Conservation (phyloP, 164 flowering plant species). For the Amborella trichopoda region DNA sequence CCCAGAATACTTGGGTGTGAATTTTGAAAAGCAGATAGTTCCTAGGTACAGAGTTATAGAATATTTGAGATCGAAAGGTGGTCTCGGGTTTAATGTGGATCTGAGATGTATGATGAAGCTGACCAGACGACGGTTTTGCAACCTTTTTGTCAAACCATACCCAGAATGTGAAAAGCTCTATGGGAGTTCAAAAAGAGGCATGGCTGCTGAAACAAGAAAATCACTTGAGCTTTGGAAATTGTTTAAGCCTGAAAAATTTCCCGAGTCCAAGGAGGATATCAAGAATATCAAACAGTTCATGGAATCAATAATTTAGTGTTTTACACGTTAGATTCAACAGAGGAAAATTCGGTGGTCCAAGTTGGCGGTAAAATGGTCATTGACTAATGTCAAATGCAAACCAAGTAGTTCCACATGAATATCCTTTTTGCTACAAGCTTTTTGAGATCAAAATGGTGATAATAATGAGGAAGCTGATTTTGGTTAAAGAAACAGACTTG, state of each 20-base stretch:
- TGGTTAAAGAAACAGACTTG: too few relatives aligned
- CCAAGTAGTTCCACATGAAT: too few relatives aligned
- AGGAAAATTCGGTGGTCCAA: too few relatives aligned
- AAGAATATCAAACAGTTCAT: constrained; percentile 20
- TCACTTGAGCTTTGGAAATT: constrained; percentile 42
- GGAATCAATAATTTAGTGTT: constrained; percentile 14
- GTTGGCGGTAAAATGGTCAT: too few relatives aligned
- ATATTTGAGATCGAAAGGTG: constrained; percentile 56
- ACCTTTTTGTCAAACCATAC: constrained; percentile 86
- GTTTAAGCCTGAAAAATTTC: constrained; percentile 30
- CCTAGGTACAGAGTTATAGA: constrained; percentile 70
- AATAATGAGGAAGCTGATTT: too few relatives aligned
- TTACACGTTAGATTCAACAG: too few relatives aligned
- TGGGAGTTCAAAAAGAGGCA: constrained; percentile 24
- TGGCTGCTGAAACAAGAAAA: constrained; percentile 11
- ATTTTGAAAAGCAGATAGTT: constrained; percentile 73
- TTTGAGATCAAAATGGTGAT: too few relatives aligned
- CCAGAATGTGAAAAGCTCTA: constrained; percentile 72
- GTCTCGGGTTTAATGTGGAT: constrained; percentile 53
- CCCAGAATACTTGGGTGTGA: constrained; percentile 80
- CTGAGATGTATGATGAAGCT: constrained; percentile 50
- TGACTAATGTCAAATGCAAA: too few relatives aligned
- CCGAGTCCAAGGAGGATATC: constrained; percentile 34
- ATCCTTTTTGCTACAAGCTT: too few relatives aligned
- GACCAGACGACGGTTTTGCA: constrained; percentile 60